Conservation (phyloP, 2,329 filamentous ascomycete genomes). For the Fusarium nisikadoi region DNA sequence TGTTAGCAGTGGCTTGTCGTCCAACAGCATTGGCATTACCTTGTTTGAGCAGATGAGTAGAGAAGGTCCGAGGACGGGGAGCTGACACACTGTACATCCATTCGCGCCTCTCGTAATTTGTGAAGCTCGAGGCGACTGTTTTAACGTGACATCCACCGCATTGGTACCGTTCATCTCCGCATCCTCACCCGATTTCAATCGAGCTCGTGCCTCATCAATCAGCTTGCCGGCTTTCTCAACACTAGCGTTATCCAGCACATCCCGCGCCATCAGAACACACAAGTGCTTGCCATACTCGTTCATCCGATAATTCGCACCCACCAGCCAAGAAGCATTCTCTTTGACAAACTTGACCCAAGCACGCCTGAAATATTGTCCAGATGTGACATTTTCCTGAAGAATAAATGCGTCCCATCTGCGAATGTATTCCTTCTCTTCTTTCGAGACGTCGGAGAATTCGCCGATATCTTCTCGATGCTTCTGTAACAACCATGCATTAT, state of each 20-base stretch:
- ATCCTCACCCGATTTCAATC: slow-evolving; percentile 27
- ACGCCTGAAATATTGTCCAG: slow-evolving; percentile 62
- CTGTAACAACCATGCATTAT: slow-evolving; percentile 66
- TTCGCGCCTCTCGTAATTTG: slow-evolving; percentile 56
- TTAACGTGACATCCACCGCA: slow-evolving; percentile 29
- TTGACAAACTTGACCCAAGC: slow-evolving; percentile 64
- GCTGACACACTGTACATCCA: slow-evolving; percentile 60
- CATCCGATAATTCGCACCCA: slow-evolving; percentile 58
- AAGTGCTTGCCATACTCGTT: slow-evolving; percentile 67
- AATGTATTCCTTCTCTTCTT: slow-evolving; percentile 67
- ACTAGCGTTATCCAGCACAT: slow-evolving; percentile 57
- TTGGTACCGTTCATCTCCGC: slow-evolving; percentile 22
- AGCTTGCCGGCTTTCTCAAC: slow-evolving; percentile 55
- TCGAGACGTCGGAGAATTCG: slow-evolving; percentile 66
- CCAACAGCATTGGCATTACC: slow-evolving; percentile 49
- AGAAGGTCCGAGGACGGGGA: slow-evolving; percentile 59
- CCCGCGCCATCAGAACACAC: slow-evolving; percentile 61
- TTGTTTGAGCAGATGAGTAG: slow-evolving; percentile 62
- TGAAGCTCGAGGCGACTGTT: slow-evolving; percentile 47
- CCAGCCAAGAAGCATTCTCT: slow-evolving; percentile 64
- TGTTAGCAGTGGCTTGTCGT: slow-evolving; percentile 27
- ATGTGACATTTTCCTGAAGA: slow-evolving; percentile 61
- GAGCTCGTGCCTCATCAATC: slow-evolving; percentile 56
- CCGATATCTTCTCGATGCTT: slow-evolving; percentile 68
- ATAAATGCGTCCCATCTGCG: slow-evolving; percentile 68